Percentiles rank a stretch among this genome's conserved stretches.
Conservation (phyloP, 2,329 filamentous ascomycete species). For the Claviceps sp. region DNA sequence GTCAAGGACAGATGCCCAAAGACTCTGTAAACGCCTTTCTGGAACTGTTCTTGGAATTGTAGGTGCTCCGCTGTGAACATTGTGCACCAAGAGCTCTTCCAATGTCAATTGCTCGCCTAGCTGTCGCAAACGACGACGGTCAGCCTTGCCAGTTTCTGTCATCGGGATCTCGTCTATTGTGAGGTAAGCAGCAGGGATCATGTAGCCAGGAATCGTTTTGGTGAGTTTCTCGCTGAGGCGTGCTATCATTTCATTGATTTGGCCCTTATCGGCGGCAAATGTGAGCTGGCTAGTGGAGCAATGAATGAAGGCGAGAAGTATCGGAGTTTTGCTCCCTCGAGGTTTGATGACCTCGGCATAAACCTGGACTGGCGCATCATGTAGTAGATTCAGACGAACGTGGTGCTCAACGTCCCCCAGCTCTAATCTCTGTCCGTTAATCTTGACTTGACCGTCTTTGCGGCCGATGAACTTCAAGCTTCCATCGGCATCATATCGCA, state of each 20-base stretch:
- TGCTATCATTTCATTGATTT: neutral
- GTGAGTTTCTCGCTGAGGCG: constrained; percentile 6
- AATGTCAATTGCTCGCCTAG: neutral
- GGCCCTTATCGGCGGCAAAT: neutral
- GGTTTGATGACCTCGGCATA: constrained; percentile 1
- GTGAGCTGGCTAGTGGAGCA: neutral
- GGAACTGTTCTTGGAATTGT: neutral
- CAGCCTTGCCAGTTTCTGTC: constrained; percentile 8
- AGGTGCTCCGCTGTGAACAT: neutral
- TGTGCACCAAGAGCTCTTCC: neutral
- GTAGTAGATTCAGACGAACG: neutral
- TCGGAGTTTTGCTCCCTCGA: neutral
- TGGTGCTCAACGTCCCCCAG: constrained; percentile 16
- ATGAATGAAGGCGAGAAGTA: constrained; percentile 2
- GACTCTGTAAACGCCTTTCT: constrained; percentile 4
- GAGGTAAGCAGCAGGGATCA: constrained; percentile 9
- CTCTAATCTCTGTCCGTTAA: constrained; percentile 40
- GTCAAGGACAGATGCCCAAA: constrained; percentile 9
- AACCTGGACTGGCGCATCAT: neutral
- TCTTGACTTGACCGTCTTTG: constrained; percentile 41
- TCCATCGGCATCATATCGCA: constrained; percentile 20
- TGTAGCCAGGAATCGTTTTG: constrained; percentile 5
- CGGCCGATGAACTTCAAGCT: constrained; percentile 31
- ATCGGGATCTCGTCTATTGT: constrained; percentile 8
- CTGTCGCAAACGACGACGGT: constrained; percentile 6